A percentile compares a stretch with the other conserved stretches of the same genome.
Evolutionary conservation across 192 early-diverging fungal genomes (phyloP).

Genomic region (Phlyctochytrium arcticum): DNA sequence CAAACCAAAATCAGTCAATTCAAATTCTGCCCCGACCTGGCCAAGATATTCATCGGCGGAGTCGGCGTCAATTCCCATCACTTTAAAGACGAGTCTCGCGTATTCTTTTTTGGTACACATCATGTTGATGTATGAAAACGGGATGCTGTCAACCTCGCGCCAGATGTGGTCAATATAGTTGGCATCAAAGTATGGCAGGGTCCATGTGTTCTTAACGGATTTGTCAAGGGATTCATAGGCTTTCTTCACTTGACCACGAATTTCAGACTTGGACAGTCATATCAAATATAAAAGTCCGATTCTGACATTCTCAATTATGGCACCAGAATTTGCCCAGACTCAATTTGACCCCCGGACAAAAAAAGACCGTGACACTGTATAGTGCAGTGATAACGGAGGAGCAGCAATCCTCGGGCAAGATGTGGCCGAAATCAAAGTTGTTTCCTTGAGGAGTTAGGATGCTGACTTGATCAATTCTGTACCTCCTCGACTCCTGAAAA

Average conservation of each 20-base stretch:
- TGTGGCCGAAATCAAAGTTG: conserved; percentile 45
- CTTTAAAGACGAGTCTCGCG: neutral
- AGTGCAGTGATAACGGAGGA: conserved; percentile 42
- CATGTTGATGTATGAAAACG: no score
- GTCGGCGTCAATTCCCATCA: neutral
- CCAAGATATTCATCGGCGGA: neutral
- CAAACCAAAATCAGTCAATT: no score
- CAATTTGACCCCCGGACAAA: conserved; percentile 46
- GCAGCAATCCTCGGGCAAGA: no score
- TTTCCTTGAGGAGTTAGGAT: conserved; percentile 14
- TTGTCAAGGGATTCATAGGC: no score
- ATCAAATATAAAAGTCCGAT: conserved; percentile 35
- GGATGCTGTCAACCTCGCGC: no score
- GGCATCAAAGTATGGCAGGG: no score
- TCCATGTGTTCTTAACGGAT: no score
- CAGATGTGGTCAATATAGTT: no score
- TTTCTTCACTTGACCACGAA: no score
- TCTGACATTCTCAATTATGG: conserved; percentile 47
- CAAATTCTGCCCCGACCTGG: no score
- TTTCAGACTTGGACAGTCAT: no score
- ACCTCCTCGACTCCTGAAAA: conserved; percentile 45
- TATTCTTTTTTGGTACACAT: no score
- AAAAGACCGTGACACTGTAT: conserved; percentile 52
- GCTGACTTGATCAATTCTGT: conserved; percentile 26
- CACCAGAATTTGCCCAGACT: conserved; percentile 49